phyloP scores from a whole-genome alignment of 805 yeast genomes.

The Wickerhamiella galacta region DNA sequence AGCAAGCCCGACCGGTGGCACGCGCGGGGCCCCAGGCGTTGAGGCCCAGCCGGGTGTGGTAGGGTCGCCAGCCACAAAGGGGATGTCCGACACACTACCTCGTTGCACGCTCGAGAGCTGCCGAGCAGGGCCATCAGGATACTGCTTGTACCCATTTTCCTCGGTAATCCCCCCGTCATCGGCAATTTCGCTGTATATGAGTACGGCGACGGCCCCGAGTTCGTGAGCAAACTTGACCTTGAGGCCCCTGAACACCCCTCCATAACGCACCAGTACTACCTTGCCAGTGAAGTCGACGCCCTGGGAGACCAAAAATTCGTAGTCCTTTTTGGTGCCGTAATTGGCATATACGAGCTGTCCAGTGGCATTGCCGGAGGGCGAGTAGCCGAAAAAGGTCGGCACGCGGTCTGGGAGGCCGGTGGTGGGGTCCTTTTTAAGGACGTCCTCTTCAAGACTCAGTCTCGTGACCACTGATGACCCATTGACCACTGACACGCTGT shows the following conservation, averaged over 20 bases:
- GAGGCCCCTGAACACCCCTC: conserved; percentile 50
- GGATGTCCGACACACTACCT: conserved; percentile 52
- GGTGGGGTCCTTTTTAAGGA: conserved; percentile 35
- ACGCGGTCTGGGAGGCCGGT: conserved; percentile 31
- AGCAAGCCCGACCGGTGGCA: conserved; percentile 40
- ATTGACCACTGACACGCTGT: conserved; percentile 30
- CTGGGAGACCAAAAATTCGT: conserved; percentile 27
- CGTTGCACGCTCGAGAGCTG: conserved; percentile 63
- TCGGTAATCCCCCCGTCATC: conserved; percentile 35
- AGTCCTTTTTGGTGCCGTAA: conserved; percentile 50
- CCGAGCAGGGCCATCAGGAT: conserved; percentile 65
- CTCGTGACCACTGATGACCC: conserved; percentile 18
- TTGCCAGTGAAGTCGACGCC: conserved; percentile 39
- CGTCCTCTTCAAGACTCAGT: conserved; percentile 40
- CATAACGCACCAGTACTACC: conserved; percentile 53
- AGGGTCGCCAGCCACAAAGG: conserved; percentile 59
- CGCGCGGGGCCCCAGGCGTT: conserved; percentile 28
- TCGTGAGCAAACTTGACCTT: conserved; percentile 66
- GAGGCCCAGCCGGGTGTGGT: conserved; percentile 56
- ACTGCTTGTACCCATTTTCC: conserved; percentile 42
- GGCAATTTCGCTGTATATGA: conserved; percentile 53
- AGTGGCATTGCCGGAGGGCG: conserved; percentile 61
- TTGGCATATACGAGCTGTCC: conserved; percentile 50
- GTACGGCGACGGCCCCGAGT: conserved; percentile 47
- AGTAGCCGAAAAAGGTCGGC: conserved; percentile 64